Percentiles rank a stretch among this genome's conserved stretches.
These are phyloP conservation scores for Dillenia suffruticosa DNA, from an alignment of 164 flowering plant species.

Conservation along the genomic window DNA sequence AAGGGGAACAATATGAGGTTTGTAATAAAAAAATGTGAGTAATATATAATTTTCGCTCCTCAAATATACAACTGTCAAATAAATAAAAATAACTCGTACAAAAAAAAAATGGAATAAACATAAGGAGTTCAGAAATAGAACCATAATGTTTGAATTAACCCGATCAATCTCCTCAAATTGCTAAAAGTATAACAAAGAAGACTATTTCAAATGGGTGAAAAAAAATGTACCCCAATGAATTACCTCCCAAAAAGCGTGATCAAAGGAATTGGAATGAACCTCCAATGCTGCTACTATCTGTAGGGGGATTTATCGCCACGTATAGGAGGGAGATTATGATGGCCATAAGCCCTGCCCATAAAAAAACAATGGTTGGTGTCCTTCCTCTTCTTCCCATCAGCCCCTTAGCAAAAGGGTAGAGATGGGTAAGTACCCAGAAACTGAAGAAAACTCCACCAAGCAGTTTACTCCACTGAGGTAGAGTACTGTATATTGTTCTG, in stretches of 20 bases:
- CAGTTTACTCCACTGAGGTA: slow-evolving; percentile 57
- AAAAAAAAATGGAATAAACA: too few species aligned
- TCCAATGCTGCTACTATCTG: slow-evolving; percentile 31
- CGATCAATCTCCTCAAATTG: too few species aligned
- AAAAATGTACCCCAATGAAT: too few species aligned
- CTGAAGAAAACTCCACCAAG: slow-evolving; percentile 69
- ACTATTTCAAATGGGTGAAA: too few species aligned
- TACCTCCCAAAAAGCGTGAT: not conserved
- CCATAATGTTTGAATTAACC: too few species aligned
- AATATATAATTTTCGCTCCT: too few species aligned
- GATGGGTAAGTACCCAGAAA: slow-evolving; percentile 71
- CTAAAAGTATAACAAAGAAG: too few species aligned
- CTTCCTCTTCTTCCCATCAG: slow-evolving; percentile 64
- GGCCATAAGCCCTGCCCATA: slow-evolving; percentile 70
- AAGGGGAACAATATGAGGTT: too few species aligned
- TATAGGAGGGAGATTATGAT: slow-evolving; percentile 63
- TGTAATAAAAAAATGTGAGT: too few species aligned
- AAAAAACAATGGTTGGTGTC: slow-evolving; percentile 63
- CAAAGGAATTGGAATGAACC: slow-evolving; percentile 54
- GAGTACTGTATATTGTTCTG: slow-evolving; percentile 49
- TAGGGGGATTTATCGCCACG: slow-evolving; percentile 57
- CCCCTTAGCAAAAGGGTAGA: slow-evolving; percentile 74
- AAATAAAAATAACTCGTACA: too few species aligned
- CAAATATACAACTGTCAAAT: too few species aligned
- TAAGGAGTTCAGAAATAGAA: too few species aligned